Base-by-base conservation (phyloP, 768 basidiomycete species). In the Lactarius tabidus region DNA sequence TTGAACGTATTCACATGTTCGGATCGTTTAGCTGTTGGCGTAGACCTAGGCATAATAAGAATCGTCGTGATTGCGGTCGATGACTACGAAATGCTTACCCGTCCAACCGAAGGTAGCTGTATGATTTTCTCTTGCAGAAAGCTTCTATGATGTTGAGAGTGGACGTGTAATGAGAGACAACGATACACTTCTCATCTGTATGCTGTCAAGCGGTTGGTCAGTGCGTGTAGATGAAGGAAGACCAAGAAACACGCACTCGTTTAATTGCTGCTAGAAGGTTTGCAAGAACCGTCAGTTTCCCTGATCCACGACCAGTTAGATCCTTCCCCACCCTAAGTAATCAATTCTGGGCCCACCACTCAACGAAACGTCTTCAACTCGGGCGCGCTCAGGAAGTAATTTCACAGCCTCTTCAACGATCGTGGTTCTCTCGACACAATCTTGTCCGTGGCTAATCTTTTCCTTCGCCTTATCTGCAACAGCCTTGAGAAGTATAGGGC, bases 81-180 rank as follows among this genome's bases (percentile, higher is more conserved):
- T 28, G 39, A 33, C 29, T 6, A 15, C 6, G 35, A 38, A 43
- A 28, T 36, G 64, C 78, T 66, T 63, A 91, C 89, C 97, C 96
- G 72, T 99, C 96, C 38, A 98, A 81, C 3, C 97, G 86, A 67
- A 89, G 84, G 72, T 84, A 92, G 0, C 88, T 87, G 74, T 94
- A 98, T 12, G 79, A 77, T 70, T 82, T 85, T 67, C 82, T 85
- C 74, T 86, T 84, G 77, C 95, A 96, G 69, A 87, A 90, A 3
- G 85, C 85, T 77, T 98, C 93, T 35, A 99, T 79, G 62, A 99
- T 85, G 72, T 98, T 91, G 60, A 99, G 85, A 1, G 95, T 97
- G 6, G 90, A 89, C 0, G 95, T 98, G 72, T 91, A 99, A 73
- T 98, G 95, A n/a, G 95, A 98, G 38, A 96, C 92, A 48, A 99